A percentile compares a stretch with the other conserved stretches of the same genome.
These are phyloP conservation scores for Tylopilus sp. DNA, from an alignment of 768 basidiomycete species.

Conservation along the genomic window DNA sequence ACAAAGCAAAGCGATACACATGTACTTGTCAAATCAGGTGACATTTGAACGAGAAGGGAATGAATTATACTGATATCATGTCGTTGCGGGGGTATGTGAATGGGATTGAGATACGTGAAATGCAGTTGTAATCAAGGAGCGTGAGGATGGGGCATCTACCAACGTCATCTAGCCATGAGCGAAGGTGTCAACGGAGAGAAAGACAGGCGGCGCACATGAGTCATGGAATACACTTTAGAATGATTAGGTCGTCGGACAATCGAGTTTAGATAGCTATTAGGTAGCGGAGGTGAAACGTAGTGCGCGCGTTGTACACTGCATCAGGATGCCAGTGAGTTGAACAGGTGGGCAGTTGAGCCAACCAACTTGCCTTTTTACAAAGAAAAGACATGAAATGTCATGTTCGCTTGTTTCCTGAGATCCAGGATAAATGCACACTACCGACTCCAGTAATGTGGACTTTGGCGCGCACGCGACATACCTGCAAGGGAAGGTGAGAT, in stretches of 20 bases:
- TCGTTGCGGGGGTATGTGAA: slow-evolving; percentile 26
- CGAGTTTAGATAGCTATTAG: slow-evolving; percentile 23
- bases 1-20: slow-evolving; percentile 1
- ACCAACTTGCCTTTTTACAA: slow-evolving; percentile 25
- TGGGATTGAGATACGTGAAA: slow-evolving; percentile 18
- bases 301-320: slow-evolving; percentile 27
- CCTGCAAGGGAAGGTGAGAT: slow-evolving; percentile 39
- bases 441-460: slow-evolving; percentile 74
- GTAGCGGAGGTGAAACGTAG: slow-evolving; percentile 20
- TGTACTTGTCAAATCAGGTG: slow-evolving; percentile 17
- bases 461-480: slow-evolving; percentile 73
- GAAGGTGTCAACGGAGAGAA: neutral
- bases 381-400: slow-evolving; percentile 11
- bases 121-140: slow-evolving; percentile 22
- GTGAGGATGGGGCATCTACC: slow-evolving; percentile 29
- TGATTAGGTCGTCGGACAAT: slow-evolving; percentile 29
- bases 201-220: slow-evolving; percentile 13
- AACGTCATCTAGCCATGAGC: neutral
- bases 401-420: slow-evolving; percentile 46
- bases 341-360: neutral
- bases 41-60: slow-evolving; percentile 21
- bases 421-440: slow-evolving; percentile 77
- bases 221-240: slow-evolving; percentile 28
- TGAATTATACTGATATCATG: slow-evolving; percentile 25
- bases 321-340: slow-evolving; percentile 4